phyloP scores from a whole-genome alignment of 2,329 filamentous ascomycete genomes.

The Tolypocladium ovalisporum region DNA sequence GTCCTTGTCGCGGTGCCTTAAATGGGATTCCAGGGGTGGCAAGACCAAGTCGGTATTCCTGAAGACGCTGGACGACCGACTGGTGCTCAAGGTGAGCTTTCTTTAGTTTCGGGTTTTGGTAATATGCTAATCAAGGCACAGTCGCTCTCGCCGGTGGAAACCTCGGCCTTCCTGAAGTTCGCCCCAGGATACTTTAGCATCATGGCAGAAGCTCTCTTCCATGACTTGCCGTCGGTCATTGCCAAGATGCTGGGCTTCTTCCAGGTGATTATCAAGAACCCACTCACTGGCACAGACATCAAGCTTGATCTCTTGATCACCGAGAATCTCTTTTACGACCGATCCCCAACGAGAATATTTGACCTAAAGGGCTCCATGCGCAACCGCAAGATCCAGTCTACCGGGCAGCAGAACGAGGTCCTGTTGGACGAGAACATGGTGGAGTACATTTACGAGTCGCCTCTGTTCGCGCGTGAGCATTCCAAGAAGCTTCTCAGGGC shows the following conservation, averaged over 20 bases:
- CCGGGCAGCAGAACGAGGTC: slow-evolving; percentile 92
- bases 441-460: slow-evolving; percentile 96
- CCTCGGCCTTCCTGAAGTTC: slow-evolving; percentile 86
- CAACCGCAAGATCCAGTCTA: slow-evolving; percentile 93
- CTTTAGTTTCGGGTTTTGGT: neutral
- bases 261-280: slow-evolving; percentile 94
- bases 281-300: slow-evolving; percentile 80
- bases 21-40: slow-evolving; percentile 96
- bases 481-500: slow-evolving; percentile 86
- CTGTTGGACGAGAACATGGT: slow-evolving; percentile 98
- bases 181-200: slow-evolving; percentile 96
- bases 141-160: slow-evolving; percentile 81
- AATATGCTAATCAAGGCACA: slow-evolving; percentile 27
- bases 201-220: slow-evolving; percentile 92
- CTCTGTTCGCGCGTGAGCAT: slow-evolving; percentile 89
- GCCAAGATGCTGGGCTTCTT: slow-evolving; percentile 99
- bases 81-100: slow-evolving; percentile 62
- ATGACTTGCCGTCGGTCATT: slow-evolving; percentile 89
- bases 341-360: slow-evolving; percentile 78
- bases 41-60: slow-evolving; percentile 97
- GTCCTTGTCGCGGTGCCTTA: slow-evolving; percentile 85
- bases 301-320: slow-evolving; percentile 91
- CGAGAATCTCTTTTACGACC: slow-evolving; percentile 97
- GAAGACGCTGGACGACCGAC: slow-evolving; percentile 88
- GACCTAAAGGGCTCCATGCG: slow-evolving; percentile 98